Evolutionary conservation across 257 asterid genomes (phyloP).

Genomic region (Nicotiana sylvestris): DNA sequence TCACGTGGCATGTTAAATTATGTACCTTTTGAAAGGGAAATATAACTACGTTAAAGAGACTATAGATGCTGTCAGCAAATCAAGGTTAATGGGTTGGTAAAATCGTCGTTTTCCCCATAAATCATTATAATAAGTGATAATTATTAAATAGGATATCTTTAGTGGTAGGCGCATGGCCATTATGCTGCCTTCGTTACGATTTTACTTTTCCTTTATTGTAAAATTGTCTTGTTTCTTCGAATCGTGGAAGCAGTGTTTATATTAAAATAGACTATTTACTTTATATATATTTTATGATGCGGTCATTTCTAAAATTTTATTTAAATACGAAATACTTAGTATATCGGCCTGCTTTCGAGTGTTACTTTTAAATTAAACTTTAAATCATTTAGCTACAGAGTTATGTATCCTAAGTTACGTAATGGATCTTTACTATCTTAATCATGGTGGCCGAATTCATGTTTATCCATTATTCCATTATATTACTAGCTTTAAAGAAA

Average conservation of each 20-base stretch:
- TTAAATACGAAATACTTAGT: no score
- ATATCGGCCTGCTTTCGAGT: no score
- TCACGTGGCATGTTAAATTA: not conserved
- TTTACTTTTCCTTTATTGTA: not conserved
- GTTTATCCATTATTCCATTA: not conserved
- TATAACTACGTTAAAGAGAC: not conserved
- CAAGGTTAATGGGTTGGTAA: slow-evolving; percentile 13
- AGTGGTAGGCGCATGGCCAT: not conserved
- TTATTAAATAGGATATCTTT: not conserved
- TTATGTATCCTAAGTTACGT: slow-evolving; percentile 1
- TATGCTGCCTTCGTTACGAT: not conserved
- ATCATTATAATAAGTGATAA: not conserved
- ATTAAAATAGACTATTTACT: no score
- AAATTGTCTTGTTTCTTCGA: no score
- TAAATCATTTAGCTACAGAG: not conserved
- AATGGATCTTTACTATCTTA: not conserved
- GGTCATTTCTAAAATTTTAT: accelerated
- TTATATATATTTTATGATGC: no score
- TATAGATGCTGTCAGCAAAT: slow-evolving; percentile 13
- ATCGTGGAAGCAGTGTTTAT: accelerated
- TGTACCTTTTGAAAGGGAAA: not conserved
- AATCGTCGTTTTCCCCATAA: not conserved
- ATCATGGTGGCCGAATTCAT: not conserved
- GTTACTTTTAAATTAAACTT: not conserved
- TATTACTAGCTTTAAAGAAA: not conserved